Percentiles rank a stretch among this genome's conserved stretches.
phyloP scores from a whole-genome alignment of 2,329 filamentous ascomycete genomes.

The Cladosporium cucumerinum region DNA sequence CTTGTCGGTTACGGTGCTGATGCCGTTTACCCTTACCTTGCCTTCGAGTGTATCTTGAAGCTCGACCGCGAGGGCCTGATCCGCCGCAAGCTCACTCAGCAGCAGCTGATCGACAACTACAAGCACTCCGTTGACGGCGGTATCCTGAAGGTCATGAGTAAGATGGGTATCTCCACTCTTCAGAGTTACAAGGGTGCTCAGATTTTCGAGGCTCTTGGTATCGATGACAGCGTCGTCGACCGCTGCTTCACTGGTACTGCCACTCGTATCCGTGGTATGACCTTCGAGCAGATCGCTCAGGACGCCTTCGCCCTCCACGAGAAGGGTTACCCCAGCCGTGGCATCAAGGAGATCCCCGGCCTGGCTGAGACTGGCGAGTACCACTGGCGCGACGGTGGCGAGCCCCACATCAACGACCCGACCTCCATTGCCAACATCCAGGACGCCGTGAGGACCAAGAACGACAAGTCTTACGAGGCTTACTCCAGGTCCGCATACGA shows the following conservation, averaged over 20 bases:
- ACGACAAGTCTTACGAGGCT: conserved; percentile 96
- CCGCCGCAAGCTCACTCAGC: conserved; percentile 79
- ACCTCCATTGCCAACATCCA: conserved; percentile 94
- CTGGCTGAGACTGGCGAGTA: conserved; percentile 93
- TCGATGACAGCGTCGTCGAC: conserved; percentile 88
- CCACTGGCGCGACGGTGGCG: conserved; percentile 95
- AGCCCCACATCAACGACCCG: conserved; percentile 93
- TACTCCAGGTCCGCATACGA: conserved; percentile 92
- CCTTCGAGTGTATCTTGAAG: conserved; percentile 95
- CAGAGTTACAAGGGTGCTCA: conserved; percentile 97
- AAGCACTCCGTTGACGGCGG: conserved; percentile 94
- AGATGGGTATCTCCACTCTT: conserved; percentile 98
- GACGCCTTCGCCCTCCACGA: conserved; percentile 95
- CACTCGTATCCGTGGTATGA: conserved; percentile 89
- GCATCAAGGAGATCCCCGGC: conserved; percentile 72
- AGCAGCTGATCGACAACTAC: conserved; percentile 88
- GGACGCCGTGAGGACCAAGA: conserved; percentile 93
- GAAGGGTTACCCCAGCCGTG: conserved; percentile 79
- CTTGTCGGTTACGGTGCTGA: conserved; percentile 92
- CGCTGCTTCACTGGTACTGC: conserved; percentile 93
- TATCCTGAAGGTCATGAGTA: conserved; percentile 98
- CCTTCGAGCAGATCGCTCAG: conserved; percentile 88
- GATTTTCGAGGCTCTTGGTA: conserved; percentile 93
- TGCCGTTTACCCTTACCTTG: conserved; percentile 89
- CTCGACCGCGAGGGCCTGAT: conserved; percentile 91